Evolutionary conservation across 305 asterid species (phyloP).

Genomic region (Stenogyne calaminthoides): DNA sequence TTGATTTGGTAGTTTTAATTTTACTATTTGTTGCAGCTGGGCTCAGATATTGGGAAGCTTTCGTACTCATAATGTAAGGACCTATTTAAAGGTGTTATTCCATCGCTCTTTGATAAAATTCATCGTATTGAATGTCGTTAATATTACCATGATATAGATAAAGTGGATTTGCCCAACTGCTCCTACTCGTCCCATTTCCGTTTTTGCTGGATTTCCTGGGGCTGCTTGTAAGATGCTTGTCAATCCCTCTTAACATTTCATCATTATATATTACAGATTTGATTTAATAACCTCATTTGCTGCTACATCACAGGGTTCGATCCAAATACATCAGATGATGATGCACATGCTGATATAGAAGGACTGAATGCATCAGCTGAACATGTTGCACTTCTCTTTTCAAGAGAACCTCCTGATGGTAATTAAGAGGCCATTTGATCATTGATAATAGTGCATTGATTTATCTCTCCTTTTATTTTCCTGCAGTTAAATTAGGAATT

Average conservation of each 20-base stretch:
- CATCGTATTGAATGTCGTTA: background rate
- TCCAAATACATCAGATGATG: conserved; percentile 52
- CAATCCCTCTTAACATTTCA: background rate
- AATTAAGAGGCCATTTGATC: background rate
- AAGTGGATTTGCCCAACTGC: conserved; percentile 93
- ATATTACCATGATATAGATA: conserved; percentile 11
- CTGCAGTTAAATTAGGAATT: conserved; percentile 67
- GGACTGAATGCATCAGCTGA: conserved; percentile 75
- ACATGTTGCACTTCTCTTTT: conserved; percentile 64
- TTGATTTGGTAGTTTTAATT: conserved; percentile 15
- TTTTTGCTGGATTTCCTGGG: conserved; percentile 67
- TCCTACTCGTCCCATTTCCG: conserved; percentile 66
- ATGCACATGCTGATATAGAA: conserved; percentile 55
- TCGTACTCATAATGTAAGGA: conserved; percentile 53
- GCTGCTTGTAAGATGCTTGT: conserved; percentile 66
- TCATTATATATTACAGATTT: background rate
- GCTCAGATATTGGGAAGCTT: conserved; percentile 60
- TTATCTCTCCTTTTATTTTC: background rate
- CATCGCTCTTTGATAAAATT: background rate
- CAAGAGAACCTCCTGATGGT: conserved; percentile 72
- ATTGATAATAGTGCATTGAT: background rate
- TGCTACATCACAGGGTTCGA: conserved; percentile 61
- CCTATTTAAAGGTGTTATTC: background rate
- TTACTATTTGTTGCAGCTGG: conserved; percentile 47
- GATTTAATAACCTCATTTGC: background rate